These are phyloP conservation scores for Aspergillus phoenicis DNA, from an alignment of 2,329 filamentous ascomycete genomes.

Conservation along the genomic window DNA sequence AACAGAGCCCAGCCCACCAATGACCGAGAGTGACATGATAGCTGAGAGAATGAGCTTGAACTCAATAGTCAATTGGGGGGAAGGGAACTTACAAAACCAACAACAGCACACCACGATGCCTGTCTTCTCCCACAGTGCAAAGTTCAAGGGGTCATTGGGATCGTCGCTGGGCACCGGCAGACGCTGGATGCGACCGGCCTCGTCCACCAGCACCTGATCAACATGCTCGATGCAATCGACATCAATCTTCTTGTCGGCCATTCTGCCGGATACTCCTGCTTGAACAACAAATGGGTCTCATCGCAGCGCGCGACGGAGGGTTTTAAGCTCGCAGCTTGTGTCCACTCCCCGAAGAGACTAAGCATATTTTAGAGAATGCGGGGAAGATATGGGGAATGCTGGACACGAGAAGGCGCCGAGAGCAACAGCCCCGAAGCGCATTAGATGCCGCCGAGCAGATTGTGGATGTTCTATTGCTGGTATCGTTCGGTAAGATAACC, in stretches of 20 bases:
- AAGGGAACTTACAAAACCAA: constrained; percentile 27
- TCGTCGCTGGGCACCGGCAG: constrained; percentile 30
- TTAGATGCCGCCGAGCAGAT: background rate
- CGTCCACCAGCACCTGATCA: constrained; percentile 18
- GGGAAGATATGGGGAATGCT: background rate
- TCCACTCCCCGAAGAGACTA: background rate
- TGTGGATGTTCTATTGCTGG: background rate
- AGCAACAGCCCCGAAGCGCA: background rate
- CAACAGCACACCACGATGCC: constrained; percentile 31
- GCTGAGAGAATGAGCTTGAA: constrained; percentile 10
- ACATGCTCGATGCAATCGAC: background rate
- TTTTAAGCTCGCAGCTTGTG: too few species aligned
- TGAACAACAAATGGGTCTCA: background rate
- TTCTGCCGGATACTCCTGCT: background rate
- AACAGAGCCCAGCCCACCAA: constrained; percentile 36
- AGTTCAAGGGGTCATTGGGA: constrained; percentile 32
- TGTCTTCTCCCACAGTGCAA: constrained; percentile 25
- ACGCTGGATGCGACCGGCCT: constrained; percentile 24
- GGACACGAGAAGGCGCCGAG: background rate
- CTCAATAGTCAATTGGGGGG: too few species aligned
- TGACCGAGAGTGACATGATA: constrained; percentile 30
- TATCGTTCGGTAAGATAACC: too few species aligned
- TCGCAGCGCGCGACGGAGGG: too few species aligned
- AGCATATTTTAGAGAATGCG: background rate
- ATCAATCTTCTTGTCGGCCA: background rate